Conservation (phyloP, 1,284 basidiomycete species). For the Anthracocystis panici-leucophaei region DNA sequence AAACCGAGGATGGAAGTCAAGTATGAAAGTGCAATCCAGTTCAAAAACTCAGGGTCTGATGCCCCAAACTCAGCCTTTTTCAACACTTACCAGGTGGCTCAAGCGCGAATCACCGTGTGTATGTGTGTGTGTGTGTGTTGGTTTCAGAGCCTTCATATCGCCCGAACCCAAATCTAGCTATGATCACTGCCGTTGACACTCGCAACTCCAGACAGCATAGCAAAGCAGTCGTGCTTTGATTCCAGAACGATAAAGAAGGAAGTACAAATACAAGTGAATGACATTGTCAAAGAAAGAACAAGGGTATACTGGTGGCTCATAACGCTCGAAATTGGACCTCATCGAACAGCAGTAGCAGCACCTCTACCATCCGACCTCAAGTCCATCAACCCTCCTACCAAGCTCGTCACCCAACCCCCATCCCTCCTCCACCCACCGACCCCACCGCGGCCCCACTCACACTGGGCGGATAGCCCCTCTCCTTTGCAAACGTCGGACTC, state of each 20-base stretch:
- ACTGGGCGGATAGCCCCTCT: conserved; percentile 52
- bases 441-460: conserved; percentile 26
- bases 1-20: too few relatives aligned
- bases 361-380: not conserved
- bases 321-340: not conserved
- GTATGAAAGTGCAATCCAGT: not conserved
- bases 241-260: too few relatives aligned
- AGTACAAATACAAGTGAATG: not conserved
- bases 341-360: not conserved
- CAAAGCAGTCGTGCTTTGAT: not conserved
- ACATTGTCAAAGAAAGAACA: not conserved
- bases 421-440: too few relatives aligned
- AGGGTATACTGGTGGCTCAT: conserved; percentile 5
- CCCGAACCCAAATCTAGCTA: not conserved
- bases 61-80: not conserved
- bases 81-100: not conserved
- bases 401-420: too few relatives aligned
- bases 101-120: not conserved
- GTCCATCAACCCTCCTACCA: too few relatives aligned
- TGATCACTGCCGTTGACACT: too few relatives aligned
- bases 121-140: too few relatives aligned
- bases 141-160: not conserved
- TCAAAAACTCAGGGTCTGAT: conserved; percentile 14
- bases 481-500: conserved; percentile 52
- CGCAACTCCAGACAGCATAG: too few relatives aligned